Evolutionary conservation across 2,329 filamentous ascomycete species (phyloP).

Genomic region (Lasiodiplodia theobromae): DNA sequence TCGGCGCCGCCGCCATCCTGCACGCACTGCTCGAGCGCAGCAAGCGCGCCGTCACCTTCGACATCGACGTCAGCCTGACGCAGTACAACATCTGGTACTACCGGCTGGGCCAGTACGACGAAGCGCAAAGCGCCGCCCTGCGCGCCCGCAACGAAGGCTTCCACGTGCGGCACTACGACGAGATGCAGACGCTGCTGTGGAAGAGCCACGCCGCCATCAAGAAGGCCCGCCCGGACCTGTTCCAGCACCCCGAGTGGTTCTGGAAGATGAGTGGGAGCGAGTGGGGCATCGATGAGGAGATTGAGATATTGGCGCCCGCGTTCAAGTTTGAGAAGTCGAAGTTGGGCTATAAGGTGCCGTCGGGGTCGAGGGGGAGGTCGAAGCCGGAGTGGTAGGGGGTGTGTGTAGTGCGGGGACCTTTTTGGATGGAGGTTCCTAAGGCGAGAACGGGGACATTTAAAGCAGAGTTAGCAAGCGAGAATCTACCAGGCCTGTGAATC

Average conservation of each 20-base stretch:
- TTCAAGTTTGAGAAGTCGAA: slow-evolving; percentile 27
- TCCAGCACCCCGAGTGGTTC: slow-evolving; percentile 21
- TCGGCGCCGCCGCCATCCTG: slow-evolving; percentile 51
- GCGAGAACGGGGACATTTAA: no score
- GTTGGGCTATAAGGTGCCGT: slow-evolving; percentile 22
- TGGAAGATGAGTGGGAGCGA: slow-evolving; percentile 22
- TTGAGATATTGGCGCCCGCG: slow-evolving; percentile 19
- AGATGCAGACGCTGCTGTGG: slow-evolving; percentile 25
- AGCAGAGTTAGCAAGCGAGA: not conserved
- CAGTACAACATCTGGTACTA: slow-evolving; percentile 32
- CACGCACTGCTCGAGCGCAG: slow-evolving; percentile 50
- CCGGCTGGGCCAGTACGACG: slow-evolving; percentile 26
- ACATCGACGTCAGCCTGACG: slow-evolving; percentile 29
- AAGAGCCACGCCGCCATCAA: slow-evolving; percentile 18
- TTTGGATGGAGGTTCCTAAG: no score
- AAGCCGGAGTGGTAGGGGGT: slow-evolving; percentile 19
- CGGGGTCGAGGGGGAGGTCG: slow-evolving; percentile 24
- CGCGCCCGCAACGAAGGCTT: slow-evolving; percentile 25
- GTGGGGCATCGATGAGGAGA: slow-evolving; percentile 27
- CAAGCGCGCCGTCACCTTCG: slow-evolving; percentile 23
- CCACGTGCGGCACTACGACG: slow-evolving; percentile 27
- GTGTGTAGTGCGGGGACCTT: no score
- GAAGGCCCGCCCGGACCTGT: slow-evolving; percentile 16
- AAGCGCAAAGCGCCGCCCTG: not conserved
- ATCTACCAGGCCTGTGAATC: no score